These are phyloP conservation scores for Fagopyrum esculentum DNA, from an alignment of 148 eudicot species.

Conservation along the genomic window DNA sequence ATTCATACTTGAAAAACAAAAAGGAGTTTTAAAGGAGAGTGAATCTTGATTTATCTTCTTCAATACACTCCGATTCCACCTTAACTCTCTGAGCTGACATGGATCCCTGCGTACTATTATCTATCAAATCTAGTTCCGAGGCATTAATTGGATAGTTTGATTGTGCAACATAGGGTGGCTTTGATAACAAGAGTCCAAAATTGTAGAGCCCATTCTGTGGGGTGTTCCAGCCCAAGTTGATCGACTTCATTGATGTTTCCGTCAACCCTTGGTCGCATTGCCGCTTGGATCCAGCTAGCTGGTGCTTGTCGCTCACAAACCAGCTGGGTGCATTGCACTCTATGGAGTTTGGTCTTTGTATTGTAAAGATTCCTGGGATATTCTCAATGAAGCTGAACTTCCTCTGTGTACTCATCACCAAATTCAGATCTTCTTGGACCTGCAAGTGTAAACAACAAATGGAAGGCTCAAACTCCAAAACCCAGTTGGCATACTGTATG, in stretches of 20 bases:
- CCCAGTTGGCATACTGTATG: too few relatives aligned
- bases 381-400: not conserved
- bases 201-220: not conserved
- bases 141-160: not conserved
- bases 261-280: not conserved
- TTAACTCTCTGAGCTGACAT: not conserved
- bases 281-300: not conserved
- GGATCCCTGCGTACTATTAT: not conserved
- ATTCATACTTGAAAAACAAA: not conserved
- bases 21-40: not conserved
- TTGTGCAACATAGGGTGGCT: not conserved
- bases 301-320: not conserved
- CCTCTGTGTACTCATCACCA: slow-evolving; percentile 4
- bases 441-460: not conserved
- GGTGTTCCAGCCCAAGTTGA: slow-evolving; percentile 6
- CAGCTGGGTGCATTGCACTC: not conserved
- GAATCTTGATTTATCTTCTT: not conserved
- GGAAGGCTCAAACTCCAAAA: too few relatives aligned
- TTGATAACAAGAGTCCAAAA: not conserved
- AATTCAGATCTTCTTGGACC: not conserved
- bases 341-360: slow-evolving; percentile 4
- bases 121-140: not conserved
- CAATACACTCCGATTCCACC: not conserved
- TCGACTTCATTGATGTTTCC: not conserved
- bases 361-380: not conserved